These are phyloP conservation scores for Arthrinium puccinioides DNA, from an alignment of 2,329 filamentous ascomycete species.

Conservation along the genomic window DNA sequence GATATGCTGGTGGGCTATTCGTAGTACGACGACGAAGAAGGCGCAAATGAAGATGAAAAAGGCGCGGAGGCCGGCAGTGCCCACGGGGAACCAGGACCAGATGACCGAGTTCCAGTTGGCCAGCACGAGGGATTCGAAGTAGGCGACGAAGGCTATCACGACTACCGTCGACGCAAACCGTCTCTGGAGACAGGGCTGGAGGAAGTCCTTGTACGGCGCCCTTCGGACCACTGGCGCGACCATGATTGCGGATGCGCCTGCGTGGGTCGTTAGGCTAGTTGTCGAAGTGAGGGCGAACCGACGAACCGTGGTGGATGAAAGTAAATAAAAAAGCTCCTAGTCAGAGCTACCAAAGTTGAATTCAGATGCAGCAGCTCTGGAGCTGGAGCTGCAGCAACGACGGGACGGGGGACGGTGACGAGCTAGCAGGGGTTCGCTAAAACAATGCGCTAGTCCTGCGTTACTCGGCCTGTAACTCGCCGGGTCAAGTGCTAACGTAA, in stretches of 20 bases:
- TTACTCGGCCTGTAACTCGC: too few relatives aligned
- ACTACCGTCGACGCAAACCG: constrained; percentile 75
- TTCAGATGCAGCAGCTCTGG: too few relatives aligned
- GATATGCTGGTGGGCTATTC: constrained; percentile 76
- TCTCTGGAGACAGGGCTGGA: constrained; percentile 81
- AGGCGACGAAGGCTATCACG: constrained; percentile 64
- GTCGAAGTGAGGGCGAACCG: background rate
- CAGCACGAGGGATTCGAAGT: constrained; percentile 63
- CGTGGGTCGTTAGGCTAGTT: background rate
- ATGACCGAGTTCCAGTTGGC: constrained; percentile 65
- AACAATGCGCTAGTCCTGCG: too few relatives aligned
- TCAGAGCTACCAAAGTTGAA: constrained; percentile 2
- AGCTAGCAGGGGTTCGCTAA: too few relatives aligned
- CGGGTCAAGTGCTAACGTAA: too few relatives aligned
- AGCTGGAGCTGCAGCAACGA: constrained; percentile 3
- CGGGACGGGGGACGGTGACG: too few relatives aligned
- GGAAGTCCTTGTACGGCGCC: constrained; percentile 74
- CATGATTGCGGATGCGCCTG: background rate
- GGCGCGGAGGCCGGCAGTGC: constrained; percentile 66
- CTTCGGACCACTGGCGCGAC: constrained; percentile 41
- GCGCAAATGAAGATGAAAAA: constrained; percentile 68
- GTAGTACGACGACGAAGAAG: constrained; percentile 74
- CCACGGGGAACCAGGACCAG: constrained; percentile 83
- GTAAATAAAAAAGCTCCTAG: constrained; percentile 5
- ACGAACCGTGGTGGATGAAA: background rate